Percentiles rank a stretch among this genome's conserved stretches.
Evolutionary conservation across 495 filamentous ascomycete genomes (phyloP).

Genomic region (Emericellopsis terricola): DNA sequence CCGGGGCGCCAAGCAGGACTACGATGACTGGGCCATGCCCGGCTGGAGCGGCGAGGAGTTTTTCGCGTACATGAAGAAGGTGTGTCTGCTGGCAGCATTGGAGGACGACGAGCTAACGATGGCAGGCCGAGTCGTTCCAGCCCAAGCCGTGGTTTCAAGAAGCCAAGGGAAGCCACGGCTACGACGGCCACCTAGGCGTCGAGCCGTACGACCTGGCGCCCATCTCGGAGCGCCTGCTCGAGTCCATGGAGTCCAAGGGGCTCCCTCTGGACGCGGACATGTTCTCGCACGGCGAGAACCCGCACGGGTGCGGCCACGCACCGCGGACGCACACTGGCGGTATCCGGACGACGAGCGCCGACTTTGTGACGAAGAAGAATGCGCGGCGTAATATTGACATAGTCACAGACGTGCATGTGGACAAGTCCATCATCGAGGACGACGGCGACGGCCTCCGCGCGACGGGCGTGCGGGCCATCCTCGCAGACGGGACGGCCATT

Average conservation of each 20-base stretch:
- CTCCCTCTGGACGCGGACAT: slow-evolving; percentile 32
- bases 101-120: no score
- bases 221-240: slow-evolving; percentile 29
- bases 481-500: slow-evolving; percentile 4
- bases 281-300: slow-evolving; percentile 26
- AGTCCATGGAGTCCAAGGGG: slow-evolving; percentile 34
- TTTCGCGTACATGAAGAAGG: slow-evolving; percentile 17
- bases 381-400: slow-evolving; percentile 28
- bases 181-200: neutral
- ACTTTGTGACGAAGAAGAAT: slow-evolving; percentile 33
- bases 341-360: slow-evolving; percentile 30
- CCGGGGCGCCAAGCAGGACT: slow-evolving; percentile 39
- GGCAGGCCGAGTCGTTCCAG: slow-evolving; percentile 4
- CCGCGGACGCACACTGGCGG: slow-evolving; percentile 41
- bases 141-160: slow-evolving; percentile 34
- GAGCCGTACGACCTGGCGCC: neutral
- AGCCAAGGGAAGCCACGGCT: neutral
- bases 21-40: slow-evolving; percentile 36
- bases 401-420: slow-evolving; percentile 26
- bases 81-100: no score
- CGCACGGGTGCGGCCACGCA: slow-evolving; percentile 36
- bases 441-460: neutral
- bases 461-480: neutral
- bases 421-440: slow-evolving; percentile 33
- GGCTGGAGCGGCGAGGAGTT: slow-evolving; percentile 18